phyloP scores from a whole-genome alignment of 2,329 filamentous ascomycete species.

The Rutstroemia sp. region DNA sequence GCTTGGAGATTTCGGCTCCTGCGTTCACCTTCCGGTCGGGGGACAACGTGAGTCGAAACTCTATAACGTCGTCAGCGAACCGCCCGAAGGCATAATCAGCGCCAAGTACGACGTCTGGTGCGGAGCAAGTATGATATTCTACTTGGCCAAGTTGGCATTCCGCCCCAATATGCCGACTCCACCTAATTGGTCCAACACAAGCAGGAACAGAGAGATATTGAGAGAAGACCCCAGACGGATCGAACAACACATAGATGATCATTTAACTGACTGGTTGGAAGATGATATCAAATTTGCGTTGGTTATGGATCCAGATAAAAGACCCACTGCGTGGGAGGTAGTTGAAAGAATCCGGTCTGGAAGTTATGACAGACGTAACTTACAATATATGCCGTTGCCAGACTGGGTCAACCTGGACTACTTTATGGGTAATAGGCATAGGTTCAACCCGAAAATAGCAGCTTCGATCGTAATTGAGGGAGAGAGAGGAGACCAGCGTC shows the following conservation, averaged over 20 bases:
- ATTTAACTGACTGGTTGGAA: not conserved
- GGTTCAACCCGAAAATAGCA: not conserved
- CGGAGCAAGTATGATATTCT: not conserved
- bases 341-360: not conserved
- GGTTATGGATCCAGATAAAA: not conserved
- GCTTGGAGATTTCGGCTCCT: slow-evolving; percentile 6
- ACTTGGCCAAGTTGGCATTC: not conserved
- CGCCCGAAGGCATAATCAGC: not conserved
- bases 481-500: not conserved
- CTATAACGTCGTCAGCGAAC: not conserved
- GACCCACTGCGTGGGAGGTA: not conserved
- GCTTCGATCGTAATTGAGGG: not conserved
- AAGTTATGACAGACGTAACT: not conserved
- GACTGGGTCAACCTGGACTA: not conserved
- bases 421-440: not conserved
- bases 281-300: not conserved
- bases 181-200: not conserved
- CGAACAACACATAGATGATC: not conserved
- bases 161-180: not conserved
- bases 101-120: slow-evolving; percentile 8
- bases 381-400: not conserved
- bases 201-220: not conserved
- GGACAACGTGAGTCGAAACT: not conserved
- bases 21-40: not conserved
- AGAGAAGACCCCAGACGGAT: not conserved